phyloP scores from a whole-genome alignment of 2,329 filamentous ascomycete species.

The Camillea tinctor region DNA sequence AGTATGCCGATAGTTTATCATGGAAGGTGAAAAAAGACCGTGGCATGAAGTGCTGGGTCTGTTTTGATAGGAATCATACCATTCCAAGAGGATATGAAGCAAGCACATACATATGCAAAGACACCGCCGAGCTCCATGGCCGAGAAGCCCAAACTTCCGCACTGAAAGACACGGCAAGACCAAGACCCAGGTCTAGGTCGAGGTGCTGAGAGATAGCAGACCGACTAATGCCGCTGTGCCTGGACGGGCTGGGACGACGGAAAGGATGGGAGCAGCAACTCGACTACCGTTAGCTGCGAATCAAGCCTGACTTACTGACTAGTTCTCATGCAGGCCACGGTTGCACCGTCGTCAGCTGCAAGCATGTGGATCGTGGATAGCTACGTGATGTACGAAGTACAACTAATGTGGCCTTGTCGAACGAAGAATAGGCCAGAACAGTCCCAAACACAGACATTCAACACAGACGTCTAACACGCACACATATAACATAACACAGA shows the following conservation, averaged over 20 bases:
- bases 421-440: neutral
- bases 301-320: neutral
- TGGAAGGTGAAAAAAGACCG: too few species aligned
- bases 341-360: slow-evolving; percentile 1
- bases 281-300: neutral
- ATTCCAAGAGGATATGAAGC: too few species aligned
- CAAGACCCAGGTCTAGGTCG: neutral
- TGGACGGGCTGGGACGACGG: neutral
- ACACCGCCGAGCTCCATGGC: too few species aligned
- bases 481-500: too few species aligned
- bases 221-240: neutral
- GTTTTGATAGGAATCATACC: too few species aligned
- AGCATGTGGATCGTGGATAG: slow-evolving; percentile 6
- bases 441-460: slow-evolving; percentile 7
- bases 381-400: slow-evolving; percentile 10
- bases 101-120: too few species aligned
- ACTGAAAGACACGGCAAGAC: neutral
- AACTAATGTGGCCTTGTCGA: slow-evolving; percentile 6
- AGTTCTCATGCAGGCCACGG: neutral
- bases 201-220: neutral
- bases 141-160: neutral
- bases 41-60: too few species aligned
- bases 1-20: neutral
- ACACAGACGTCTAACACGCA: too few species aligned
- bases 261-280: neutral